A percentile compares a stretch with the other conserved stretches of the same genome.
Conservation (phyloP, 805 yeast species). For the Ogataea allantospora region DNA sequence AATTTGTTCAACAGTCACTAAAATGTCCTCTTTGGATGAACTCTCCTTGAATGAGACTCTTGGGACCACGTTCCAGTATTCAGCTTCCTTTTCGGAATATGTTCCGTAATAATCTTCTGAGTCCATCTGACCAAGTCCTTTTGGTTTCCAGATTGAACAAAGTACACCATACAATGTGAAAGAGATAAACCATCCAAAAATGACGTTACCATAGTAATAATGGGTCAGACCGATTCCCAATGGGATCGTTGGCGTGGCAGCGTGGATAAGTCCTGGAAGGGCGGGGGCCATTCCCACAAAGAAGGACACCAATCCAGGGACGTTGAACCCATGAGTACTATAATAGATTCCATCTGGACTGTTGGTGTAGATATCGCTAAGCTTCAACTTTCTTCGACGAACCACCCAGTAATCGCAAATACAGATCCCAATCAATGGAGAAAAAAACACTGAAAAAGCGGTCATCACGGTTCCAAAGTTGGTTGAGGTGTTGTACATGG, state of each 20-base stretch:
- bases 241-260: constrained; percentile 16
- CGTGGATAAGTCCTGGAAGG: constrained; percentile 44
- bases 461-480: constrained; percentile 37
- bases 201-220: constrained; percentile 37
- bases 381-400: constrained; percentile 38
- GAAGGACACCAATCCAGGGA: constrained; percentile 41
- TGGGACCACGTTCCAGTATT: not conserved
- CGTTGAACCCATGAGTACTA: constrained; percentile 39
- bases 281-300: constrained; percentile 43
- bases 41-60: no score
- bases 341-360: constrained; percentile 33
- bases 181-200: not conserved
- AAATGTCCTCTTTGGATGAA: no score
- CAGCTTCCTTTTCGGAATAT: not conserved
- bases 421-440: constrained; percentile 37
- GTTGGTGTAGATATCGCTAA: constrained; percentile 39
- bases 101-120: not conserved
- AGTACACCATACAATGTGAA: not conserved
- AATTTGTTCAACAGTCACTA: no score
- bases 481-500: constrained; percentile 33
- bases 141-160: not conserved
- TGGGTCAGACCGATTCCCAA: constrained; percentile 37
- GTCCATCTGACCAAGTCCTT: not conserved
- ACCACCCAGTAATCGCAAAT: constrained; percentile 38
- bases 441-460: constrained; percentile 35